Percentiles rank a stretch among this genome's conserved stretches.
These are phyloP conservation scores for Phytophthora sansomeana DNA, from an alignment of 352 stramenopile genomes.

Conservation along the genomic window DNA sequence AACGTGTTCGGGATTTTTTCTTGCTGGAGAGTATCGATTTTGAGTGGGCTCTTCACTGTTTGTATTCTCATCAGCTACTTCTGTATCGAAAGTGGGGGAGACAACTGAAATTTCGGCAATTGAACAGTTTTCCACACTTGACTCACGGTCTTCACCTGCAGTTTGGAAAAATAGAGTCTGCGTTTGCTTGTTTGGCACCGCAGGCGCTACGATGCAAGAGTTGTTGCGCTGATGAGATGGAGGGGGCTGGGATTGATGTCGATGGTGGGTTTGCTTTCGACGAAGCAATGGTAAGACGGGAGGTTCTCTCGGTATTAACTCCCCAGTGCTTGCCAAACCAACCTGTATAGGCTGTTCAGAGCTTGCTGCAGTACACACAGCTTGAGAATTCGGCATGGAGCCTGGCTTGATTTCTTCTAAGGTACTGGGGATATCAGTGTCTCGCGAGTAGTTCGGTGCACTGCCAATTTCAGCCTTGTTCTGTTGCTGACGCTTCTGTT, in stretches of 20 bases:
- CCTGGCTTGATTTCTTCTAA: background rate
- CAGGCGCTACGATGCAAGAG: conserved; percentile 2
- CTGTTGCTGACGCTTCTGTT: conserved; percentile 8
- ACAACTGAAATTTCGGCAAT: conserved; percentile 17
- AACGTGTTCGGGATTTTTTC: conserved; percentile 5
- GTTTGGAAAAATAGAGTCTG: conserved; percentile 39
- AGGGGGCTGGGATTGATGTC: conserved; percentile 24
- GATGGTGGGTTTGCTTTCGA: conserved; percentile 27
- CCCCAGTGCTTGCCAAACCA: background rate
- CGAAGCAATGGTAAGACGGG: conserved; percentile 21
- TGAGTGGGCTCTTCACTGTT: background rate
- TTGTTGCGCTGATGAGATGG: conserved; percentile 12
- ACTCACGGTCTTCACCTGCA: conserved; percentile 14
- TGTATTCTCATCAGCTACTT: background rate
- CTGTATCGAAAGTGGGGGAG: conserved; percentile 9
- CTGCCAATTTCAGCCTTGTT: background rate
- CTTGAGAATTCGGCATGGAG: background rate
- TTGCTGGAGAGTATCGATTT: background rate
- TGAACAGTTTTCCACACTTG: conserved; percentile 23
- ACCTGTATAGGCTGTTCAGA: background rate
- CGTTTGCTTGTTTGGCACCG: conserved; percentile 20
- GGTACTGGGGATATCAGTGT: background rate
- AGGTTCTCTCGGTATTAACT: background rate
- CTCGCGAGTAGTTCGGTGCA: background rate
- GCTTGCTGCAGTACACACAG: background rate